Conservation (phyloP, 2,329 filamentous ascomycete species). For the Monosporascus sp. region DNA sequence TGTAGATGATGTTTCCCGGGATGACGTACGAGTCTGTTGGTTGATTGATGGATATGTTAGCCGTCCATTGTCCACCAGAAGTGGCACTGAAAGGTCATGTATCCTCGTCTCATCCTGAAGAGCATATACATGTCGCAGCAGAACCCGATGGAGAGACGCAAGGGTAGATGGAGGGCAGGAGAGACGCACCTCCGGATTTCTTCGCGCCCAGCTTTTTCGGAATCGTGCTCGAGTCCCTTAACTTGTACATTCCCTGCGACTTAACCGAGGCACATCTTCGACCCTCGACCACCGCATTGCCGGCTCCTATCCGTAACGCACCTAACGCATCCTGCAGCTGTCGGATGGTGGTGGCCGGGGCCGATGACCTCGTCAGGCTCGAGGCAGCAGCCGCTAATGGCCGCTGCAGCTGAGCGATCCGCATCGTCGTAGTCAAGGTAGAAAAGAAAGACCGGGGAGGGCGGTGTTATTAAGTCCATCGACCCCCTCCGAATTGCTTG, state of each 20-base stretch:
- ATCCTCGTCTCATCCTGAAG: no score
- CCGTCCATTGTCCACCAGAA: background rate
- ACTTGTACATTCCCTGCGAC: slow-evolving; percentile 63
- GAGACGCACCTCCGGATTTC: slow-evolving; percentile 72
- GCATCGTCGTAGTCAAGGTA: slow-evolving; percentile 26
- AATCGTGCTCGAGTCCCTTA: slow-evolving; percentile 53
- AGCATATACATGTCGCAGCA: no score
- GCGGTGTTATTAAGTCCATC: background rate
- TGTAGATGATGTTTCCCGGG: slow-evolving; percentile 96
- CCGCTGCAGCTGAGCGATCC: slow-evolving; percentile 39
- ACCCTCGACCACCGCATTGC: slow-evolving; percentile 40
- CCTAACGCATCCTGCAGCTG: slow-evolving; percentile 28
- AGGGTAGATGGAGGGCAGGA: no score
- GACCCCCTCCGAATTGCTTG: slow-evolving; percentile 4
- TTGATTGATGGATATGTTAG: slow-evolving; percentile 2
- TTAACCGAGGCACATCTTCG: slow-evolving; percentile 55
- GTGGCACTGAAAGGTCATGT: background rate
- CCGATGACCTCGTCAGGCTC: slow-evolving; percentile 12
- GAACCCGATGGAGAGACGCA: no score
- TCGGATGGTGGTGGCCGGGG: slow-evolving; percentile 23
- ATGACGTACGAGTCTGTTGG: slow-evolving; percentile 79
- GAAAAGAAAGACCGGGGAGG: no score
- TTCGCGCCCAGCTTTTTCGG: slow-evolving; percentile 90
- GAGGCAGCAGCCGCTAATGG: slow-evolving; percentile 34
- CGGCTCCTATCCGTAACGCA: slow-evolving; percentile 23